phyloP scores from a whole-genome alignment of 768 basidiomycete genomes.

The Nidularia sp. region DNA sequence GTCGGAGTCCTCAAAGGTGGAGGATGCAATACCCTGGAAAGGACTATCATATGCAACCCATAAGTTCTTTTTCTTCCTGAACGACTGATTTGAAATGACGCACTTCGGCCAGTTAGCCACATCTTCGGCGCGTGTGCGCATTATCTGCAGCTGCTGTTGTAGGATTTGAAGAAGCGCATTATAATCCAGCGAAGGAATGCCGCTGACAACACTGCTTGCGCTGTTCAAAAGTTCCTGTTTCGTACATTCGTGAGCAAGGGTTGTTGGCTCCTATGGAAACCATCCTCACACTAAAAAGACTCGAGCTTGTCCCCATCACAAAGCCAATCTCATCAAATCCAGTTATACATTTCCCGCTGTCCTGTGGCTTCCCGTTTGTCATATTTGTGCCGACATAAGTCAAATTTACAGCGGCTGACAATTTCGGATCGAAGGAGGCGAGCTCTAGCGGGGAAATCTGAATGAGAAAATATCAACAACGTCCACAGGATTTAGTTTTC shows the following conservation, averaged over 20 bases:
- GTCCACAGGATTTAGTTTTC: neutral
- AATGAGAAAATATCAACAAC: neutral
- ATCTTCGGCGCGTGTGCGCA: neutral
- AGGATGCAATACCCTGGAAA: neutral
- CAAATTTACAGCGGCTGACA: neutral
- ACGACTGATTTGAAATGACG: neutral
- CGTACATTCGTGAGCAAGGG: too few species aligned
- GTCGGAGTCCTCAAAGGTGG: neutral
- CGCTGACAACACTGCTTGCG: neutral
- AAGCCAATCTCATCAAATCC: neutral
- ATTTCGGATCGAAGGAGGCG: neutral
- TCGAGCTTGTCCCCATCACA: neutral
- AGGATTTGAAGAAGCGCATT: too few species aligned
- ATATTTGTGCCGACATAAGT: neutral
- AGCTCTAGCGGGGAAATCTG: neutral
- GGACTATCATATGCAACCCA: neutral
- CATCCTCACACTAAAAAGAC: neutral
- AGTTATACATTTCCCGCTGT: neutral
- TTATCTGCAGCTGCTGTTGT: too few species aligned
- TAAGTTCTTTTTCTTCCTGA: neutral
- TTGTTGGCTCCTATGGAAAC: too few species aligned
- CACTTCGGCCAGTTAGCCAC: neutral
- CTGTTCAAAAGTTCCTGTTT: neutral
- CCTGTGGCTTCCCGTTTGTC: neutral
- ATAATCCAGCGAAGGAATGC: too few species aligned